A percentile compares a stretch with the other conserved stretches of the same genome.
Conservation (phyloP, 192 early-diverging fungal species). For the Coemansia sp. region DNA sequence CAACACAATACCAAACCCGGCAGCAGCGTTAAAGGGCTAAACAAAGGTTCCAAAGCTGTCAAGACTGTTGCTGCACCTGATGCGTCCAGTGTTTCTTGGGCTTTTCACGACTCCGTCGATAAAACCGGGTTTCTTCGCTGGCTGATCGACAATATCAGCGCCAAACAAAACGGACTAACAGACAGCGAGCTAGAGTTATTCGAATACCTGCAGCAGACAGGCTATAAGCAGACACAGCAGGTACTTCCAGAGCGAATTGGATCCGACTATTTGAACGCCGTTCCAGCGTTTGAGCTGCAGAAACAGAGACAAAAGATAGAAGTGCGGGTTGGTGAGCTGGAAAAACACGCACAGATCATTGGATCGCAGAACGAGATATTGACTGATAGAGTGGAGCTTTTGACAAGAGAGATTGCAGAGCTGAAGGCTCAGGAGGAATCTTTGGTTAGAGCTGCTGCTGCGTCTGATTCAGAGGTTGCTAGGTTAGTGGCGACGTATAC, state of each 20-base stretch:
- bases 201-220: conserved; percentile 30
- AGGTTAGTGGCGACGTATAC: conserved; percentile 22
- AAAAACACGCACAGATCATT: conserved; percentile 14
- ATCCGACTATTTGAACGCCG: neutral
- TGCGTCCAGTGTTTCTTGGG: conserved; percentile 49
- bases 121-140: conserved; percentile 37
- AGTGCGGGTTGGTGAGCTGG: conserved; percentile 11
- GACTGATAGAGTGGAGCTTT: conserved; percentile 19
- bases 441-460: conserved; percentile 13
- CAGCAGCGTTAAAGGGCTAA: neutral
- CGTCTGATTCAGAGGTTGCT: conserved; percentile 32
- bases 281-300: conserved; percentile 27
- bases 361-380: conserved; percentile 24
- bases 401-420: conserved; percentile 29
- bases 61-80: conserved; percentile 1
- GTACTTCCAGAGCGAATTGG: neutral
- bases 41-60: neutral
- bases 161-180: conserved; percentile 26
- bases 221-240: conserved; percentile 4
- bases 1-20: too few species aligned
- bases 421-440: conserved; percentile 32
- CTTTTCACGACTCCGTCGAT: conserved; percentile 43
- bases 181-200: conserved; percentile 37
- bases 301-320: conserved; percentile 4
- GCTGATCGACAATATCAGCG: conserved; percentile 34